Conservation (phyloP, 441 rosid species). For the Arabidopsis lyrata region DNA sequence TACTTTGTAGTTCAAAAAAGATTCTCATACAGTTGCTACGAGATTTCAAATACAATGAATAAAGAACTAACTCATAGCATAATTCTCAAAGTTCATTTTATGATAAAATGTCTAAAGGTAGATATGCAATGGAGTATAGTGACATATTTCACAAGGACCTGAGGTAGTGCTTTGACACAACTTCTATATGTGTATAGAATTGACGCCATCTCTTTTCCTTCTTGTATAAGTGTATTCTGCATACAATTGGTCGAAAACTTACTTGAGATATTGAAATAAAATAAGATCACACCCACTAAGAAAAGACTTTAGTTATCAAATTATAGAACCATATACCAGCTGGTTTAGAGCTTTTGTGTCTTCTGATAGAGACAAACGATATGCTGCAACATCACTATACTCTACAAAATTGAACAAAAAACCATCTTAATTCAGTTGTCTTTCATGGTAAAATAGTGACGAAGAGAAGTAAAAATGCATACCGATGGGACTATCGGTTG, state of each 20-base stretch:
- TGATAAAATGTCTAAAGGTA: slow-evolving; percentile 6
- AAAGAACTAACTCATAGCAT: slow-evolving; percentile 2
- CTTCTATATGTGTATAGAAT: slow-evolving; percentile 97
- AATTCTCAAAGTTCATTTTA: background rate
- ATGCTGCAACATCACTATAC: slow-evolving; percentile 93
- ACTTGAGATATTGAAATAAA: slow-evolving; percentile 23
- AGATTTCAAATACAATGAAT: background rate
- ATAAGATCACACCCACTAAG: background rate
- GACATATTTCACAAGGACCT: slow-evolving; percentile 58
- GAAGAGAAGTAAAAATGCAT: slow-evolving; percentile 16
- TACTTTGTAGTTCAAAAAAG: background rate
- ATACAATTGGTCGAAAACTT: background rate
- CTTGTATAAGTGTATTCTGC: slow-evolving; percentile 92
- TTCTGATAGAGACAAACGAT: slow-evolving; percentile 91
- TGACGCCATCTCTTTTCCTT: slow-evolving; percentile 98
- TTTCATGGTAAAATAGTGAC: background rate
- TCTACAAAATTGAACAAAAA: slow-evolving; percentile 50
- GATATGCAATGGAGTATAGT: background rate
- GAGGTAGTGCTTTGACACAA: slow-evolving; percentile 99
- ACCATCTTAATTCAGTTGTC: background rate
- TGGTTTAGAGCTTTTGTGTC: slow-evolving; percentile 99
- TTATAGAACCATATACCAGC: slow-evolving; percentile 61
- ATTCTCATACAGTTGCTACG: background rate
- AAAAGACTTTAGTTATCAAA: background rate
- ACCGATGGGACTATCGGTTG: slow-evolving; percentile 93